phyloP scores from a whole-genome alignment of 306 rosid species.

The Cucumis hystrix region DNA sequence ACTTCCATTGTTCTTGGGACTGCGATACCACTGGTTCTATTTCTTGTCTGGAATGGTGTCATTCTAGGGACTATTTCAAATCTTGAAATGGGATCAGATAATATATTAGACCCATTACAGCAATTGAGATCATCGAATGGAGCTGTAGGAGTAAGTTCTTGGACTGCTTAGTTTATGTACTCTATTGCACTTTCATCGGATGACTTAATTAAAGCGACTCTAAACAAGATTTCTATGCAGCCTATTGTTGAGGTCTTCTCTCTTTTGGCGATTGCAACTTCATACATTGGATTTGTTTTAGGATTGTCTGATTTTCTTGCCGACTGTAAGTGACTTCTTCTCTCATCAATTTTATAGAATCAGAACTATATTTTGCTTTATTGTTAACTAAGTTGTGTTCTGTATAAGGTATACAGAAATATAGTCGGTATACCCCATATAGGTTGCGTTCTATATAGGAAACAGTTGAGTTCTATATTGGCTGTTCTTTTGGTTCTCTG shows the following conservation, averaged over 20 bases:
- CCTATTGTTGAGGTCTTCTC: constrained; percentile 67
- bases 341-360: constrained; percentile 1
- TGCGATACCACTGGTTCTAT: constrained; percentile 52
- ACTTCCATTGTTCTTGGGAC: constrained; percentile 62
- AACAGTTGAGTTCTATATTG: no score
- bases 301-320: constrained; percentile 66
- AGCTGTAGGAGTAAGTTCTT: constrained; percentile 48
- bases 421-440: no score
- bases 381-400: neutral
- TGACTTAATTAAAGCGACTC: neutral
- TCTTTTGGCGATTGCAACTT: constrained; percentile 62
- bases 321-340: constrained; percentile 42
- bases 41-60: constrained; percentile 74
- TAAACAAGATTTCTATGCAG: constrained; percentile 25
- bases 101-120: constrained; percentile 47
- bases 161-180: neutral
- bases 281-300: constrained; percentile 70
- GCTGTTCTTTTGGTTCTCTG: no score
- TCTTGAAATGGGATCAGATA: constrained; percentile 29
- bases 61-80: constrained; percentile 48
- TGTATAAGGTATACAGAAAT: neutral
- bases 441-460: no score
- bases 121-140: constrained; percentile 48
- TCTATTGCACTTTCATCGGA: neutral
- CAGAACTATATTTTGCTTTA: neutral